Percentiles rank a stretch among this genome's conserved stretches.
Conservation (phyloP, 345 rosid species). For the Hibiscus trionum region DNA sequence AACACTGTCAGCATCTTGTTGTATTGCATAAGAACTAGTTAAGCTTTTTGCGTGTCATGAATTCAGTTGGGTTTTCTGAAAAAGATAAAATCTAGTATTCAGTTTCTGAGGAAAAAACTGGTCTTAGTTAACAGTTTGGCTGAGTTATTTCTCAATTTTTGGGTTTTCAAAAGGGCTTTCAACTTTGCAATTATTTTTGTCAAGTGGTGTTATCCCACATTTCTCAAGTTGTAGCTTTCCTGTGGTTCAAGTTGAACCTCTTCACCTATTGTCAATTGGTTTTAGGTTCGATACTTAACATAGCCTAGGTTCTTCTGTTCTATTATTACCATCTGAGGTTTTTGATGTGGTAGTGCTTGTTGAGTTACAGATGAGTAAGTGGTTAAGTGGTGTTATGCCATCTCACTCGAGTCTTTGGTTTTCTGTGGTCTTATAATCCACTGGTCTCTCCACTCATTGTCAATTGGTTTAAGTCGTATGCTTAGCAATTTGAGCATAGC, state of each 20-base stretch:
- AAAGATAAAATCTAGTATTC: not conserved
- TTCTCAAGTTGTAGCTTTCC: not conserved
- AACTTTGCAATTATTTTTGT: not conserved
- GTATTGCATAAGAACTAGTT: not conserved
- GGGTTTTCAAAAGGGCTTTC: not conserved
- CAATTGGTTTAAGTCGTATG: too few relatives aligned
- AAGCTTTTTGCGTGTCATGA: not conserved
- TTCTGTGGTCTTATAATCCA: too few relatives aligned
- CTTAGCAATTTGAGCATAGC: too few relatives aligned
- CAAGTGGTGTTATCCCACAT: not conserved
- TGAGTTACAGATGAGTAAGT: too few relatives aligned
- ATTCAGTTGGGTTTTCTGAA: not conserved
- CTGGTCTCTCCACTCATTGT: too few relatives aligned
- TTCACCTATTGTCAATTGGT: not conserved
- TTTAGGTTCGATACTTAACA: not conserved
- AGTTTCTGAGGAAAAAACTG: not conserved
- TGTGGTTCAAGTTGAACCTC: not conserved
- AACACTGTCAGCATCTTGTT: not conserved
- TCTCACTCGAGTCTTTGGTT: too few relatives aligned
- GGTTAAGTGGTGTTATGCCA: too few relatives aligned
- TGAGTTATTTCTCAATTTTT: not conserved
- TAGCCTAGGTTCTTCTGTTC: not conserved
- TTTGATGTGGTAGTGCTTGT: not conserved
- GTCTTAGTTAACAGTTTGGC: not conserved
- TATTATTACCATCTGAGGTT: not conserved